Base-by-base conservation (phyloP, 2,329 filamentous ascomycete species). In the Paradendryphiella salina region DNA sequence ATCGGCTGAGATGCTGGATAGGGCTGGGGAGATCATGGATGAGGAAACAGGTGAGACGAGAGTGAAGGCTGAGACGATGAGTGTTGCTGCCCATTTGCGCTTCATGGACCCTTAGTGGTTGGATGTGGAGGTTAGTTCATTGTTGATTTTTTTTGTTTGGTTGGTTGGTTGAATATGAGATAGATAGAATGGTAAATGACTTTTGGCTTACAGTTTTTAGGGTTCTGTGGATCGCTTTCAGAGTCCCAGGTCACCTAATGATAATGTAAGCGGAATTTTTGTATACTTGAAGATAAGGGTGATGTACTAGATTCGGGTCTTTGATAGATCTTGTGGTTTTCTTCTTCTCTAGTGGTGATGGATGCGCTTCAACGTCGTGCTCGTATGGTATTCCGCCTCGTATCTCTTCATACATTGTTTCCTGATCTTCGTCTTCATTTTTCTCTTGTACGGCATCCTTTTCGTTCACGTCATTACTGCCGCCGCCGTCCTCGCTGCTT, bases 181-280 rank as follows among this genome's bases (percentile, higher is more conserved):
- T n/a, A n/a, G n/a, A n/a, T n/a, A n/a, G n/a, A n/a, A 15, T 10
- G 28, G 2, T 9, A 35, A 13, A 28, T 11, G 2, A 32, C 4
- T 13, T 5, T 15, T 37, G 31, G 7, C 37, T 32, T 42, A 52
- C 57, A 60, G 14, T 57, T 60, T 18, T 57, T 60, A 3, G 77
- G 77, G 42, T 80, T 79, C 18, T 64, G 65, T 9, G 74, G 75
- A 51, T 80, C 77, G 23, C 77, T 67, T 4, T 74, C 68, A 2
- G 72, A 71, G 47, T 79, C 77, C 77, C 77, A 80, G 1, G 72
- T 74, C 1, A 79, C 76, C 69, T 70, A 36, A 15, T 14, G 0
- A 0, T 28, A 1, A 31, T 36, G 49, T 65, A 26, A 62, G 48
- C 32, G 17, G 17, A 8, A 14, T 17, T 10, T 15, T 1, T 37